A percentile compares a stretch with the other conserved stretches of the same genome.
These are phyloP conservation scores for Trichomonas tenax DNA, from an alignment of 208 protist species.

Conservation along the genomic window DNA sequence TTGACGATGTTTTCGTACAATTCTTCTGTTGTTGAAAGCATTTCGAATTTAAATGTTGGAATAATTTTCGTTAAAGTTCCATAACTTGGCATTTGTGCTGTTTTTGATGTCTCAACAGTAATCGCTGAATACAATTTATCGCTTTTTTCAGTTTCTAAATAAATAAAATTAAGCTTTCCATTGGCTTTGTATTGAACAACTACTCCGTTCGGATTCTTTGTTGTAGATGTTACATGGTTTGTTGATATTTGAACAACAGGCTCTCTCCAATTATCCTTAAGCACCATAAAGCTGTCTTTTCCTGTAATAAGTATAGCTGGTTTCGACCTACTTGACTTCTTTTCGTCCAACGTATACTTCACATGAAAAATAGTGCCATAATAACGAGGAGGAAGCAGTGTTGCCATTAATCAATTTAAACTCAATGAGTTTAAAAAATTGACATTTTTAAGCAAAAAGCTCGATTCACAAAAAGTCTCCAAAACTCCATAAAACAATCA, in stretches of 20 bases:
- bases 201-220: not conserved
- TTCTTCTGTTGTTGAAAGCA: not conserved
- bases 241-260: not conserved
- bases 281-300: not conserved
- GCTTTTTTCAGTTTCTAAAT: not conserved
- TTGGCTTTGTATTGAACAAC: not conserved
- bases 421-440: too few relatives aligned
- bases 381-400: not conserved
- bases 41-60: not conserved
- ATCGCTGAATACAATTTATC: not conserved
- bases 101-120: not conserved
- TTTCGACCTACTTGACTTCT: not conserved
- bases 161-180: not conserved
- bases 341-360: not conserved
- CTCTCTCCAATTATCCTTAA: not conserved
- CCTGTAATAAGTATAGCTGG: not conserved
- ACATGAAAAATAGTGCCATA: not conserved
- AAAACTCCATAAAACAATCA: too few relatives aligned
- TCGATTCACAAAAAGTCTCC: too few relatives aligned
- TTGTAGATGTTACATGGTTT: not conserved
- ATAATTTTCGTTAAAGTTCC: not conserved
- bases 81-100: not conserved
- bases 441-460: too few relatives aligned
- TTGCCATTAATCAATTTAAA: not conserved
- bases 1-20: not conserved